Evolutionary conservation across 2,329 filamentous ascomycete genomes (phyloP), one percentile per base, ranked within the genome.

Genomic region (Achaetomium macrosporum): DNA sequence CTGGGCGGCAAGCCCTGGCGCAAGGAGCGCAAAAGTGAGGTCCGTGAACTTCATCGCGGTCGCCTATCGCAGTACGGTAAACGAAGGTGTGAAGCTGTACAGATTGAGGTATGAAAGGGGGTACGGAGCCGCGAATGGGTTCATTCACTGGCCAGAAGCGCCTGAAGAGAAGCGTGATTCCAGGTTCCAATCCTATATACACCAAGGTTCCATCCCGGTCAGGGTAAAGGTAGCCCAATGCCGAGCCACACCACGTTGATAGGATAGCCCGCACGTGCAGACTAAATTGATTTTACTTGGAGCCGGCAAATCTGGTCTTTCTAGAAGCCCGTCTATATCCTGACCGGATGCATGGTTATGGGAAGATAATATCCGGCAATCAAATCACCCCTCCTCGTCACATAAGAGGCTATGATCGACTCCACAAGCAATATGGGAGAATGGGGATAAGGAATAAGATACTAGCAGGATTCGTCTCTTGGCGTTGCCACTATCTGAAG

Each of bases 341-440:
- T 20, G 15, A 19, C 15, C n/a, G 12, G 47, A n/a, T 15, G 17
- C 37, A 30, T 20, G 11, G 13, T 33, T 10, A 15, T 17, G 5
- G 17, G 2, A 25, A n/a, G 40, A 25, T 43, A 51, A 45, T 51
- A 51, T 31, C 42, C 33, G 48, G 41, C 49, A 47, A 53, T 47
- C 42, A 19, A 13, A 43, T 16, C 16, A 16, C 31, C 40, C 45
- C 29, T 39, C 43, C 19, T 15, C 13, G 29, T 42, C 47, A 40
- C 37, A 31, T 37, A 40, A 41, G 16, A 20, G 39, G 30, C 43
- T 36, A 46, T n/a, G 25, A 40, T 50, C 42, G 46, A 42, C 36
- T 45, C 17, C 25, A 42, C 42, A n/a, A 35, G 35, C 39, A 58
- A 58, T 56, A 15, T 56, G 56, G 53, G 29, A 56, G 47, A 56